Conservation (phyloP, 2,329 filamentous ascomycete species). For the Colletotrichum magnum region DNA sequence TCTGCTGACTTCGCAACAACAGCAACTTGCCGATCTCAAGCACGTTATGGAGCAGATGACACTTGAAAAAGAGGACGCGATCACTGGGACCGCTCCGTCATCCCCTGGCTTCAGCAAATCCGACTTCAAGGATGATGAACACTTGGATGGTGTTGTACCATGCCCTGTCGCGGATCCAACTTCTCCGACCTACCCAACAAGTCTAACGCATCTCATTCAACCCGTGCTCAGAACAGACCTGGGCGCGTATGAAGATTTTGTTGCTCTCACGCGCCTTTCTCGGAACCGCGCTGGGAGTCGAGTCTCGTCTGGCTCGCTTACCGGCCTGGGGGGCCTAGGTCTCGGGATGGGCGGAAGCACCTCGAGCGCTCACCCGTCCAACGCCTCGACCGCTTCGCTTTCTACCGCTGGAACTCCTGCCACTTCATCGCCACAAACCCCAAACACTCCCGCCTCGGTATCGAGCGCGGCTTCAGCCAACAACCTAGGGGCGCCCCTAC, state of each 20-base stretch:
- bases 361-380: constrained; percentile 66
- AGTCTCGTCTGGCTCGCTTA: constrained; percentile 75
- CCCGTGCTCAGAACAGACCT: constrained; percentile 88
- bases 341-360: constrained; percentile 62
- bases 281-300: constrained; percentile 74
- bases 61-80: constrained; percentile 79
- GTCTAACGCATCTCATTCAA: constrained; percentile 86
- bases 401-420: constrained; percentile 62
- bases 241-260: constrained; percentile 86
- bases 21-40: constrained; percentile 93
- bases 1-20: constrained; percentile 89
- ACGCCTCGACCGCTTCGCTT: constrained; percentile 73
- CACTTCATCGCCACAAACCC: constrained; percentile 70
- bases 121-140: constrained; percentile 68
- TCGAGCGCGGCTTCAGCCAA: constrained; percentile 60
- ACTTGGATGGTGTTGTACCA: constrained; percentile 52
- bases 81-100: constrained; percentile 81
- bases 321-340: constrained; percentile 64
- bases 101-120: constrained; percentile 83
- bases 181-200: constrained; percentile 72
- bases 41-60: constrained; percentile 91
- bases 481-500: constrained; percentile 54
- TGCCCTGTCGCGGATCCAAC: constrained; percentile 59
- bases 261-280: constrained; percentile 79
- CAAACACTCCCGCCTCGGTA: constrained; percentile 69